Base-by-base conservation (phyloP, 2,329 filamentous ascomycete genomes). In the Metarhizium sp. region DNA sequence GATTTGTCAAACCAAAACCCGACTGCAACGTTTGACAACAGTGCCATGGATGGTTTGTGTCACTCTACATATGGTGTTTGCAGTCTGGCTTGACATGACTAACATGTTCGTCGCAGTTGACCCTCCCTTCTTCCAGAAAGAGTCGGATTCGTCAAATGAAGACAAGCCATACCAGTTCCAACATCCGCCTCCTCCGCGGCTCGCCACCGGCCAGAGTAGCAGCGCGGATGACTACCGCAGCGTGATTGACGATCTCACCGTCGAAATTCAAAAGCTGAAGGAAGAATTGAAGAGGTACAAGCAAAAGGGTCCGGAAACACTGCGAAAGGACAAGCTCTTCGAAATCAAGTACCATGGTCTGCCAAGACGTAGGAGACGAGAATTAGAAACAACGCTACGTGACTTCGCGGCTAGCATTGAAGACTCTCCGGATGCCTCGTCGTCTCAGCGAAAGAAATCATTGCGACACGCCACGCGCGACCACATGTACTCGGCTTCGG, bases 181-280 rank as follows among this genome's bases (percentile, higher is more conserved):
- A 59, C 57, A 65, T 36, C 59, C 59, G 50, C 62, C 58, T 18
- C 61, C 45, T 2, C 60, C 71, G 0, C 69, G 67, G 7, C 69
- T 69, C 4, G 63, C 64, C 0, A 56, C 66, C 42, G 71, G 72
- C 2, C 80, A 69, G 20, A 81, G 71, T 64, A 88, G 82, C 64
- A 86, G 84, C 52, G 83, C 81, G 32, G 88, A 88, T 55, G 89
- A 92, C 55, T 92, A 84, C 58, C 79, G 90, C 50, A 87, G 87
- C 60, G 88, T 95, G 16, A 95, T 95, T 50, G 90, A 95, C 63
- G 90, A 95, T 66, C 70, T 95, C 57, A 95, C 90, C 0, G 75
- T 95, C 30, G 87, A 91, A 65, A 95, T 94, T 66, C 88, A 90
- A 67, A 85, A 83, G 52, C 69, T 95, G 58, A 91, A 86, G 71